Base-by-base conservation (phyloP, 441 rosid genomes). In the Erodium trifolium region DNA sequence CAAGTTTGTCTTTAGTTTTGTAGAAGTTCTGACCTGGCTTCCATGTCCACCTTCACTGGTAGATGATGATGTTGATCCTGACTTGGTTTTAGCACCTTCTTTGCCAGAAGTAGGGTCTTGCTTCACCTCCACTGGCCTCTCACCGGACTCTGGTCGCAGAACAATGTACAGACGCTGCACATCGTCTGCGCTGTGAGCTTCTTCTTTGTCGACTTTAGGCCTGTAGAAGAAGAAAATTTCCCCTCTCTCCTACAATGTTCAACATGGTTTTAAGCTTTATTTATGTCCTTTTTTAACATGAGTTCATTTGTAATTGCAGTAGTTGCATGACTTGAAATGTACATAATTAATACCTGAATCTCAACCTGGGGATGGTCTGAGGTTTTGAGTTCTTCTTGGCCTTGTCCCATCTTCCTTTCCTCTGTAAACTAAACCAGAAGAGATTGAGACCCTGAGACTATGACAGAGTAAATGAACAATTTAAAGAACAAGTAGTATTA, bases 41-140 rank as follows among this genome's bases (percentile, higher is more conserved):
- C 89, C 88, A 13, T 78, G 85, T 3, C 92, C 91, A 70, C 87
- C 87, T 81, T 78, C 79, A 18, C 6, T 45, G 9, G 13, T 45
- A 45, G 51, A 45, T 45, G 51, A 45, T 5, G 49, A 43, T 43
- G 49, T 8, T 43, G 49, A 43, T 43, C 49, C 12, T 43, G 49
- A 7, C 7, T 43, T 43, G 2, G 51, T 45, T 45, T 45, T 45
- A 45, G 51, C 3, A 9, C 49, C 49, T 43, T 43, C 1, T 11
- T 43, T 43, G 12, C 49, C 49, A 43, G 49, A 43, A 43, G 11
- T 8, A 43, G 49, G 49, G 49, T 43, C 49, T 43, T 43, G 49
- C 49, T 43, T 43, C 12, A 43, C 12, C 49, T 43, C 49, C 49
- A 43, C 12, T 8, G 49, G 49, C 49, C 49, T 43, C 12, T 43